Base-by-base conservation (phyloP, 352 stramenopile genomes). In the Phytopythium sindhum region DNA sequence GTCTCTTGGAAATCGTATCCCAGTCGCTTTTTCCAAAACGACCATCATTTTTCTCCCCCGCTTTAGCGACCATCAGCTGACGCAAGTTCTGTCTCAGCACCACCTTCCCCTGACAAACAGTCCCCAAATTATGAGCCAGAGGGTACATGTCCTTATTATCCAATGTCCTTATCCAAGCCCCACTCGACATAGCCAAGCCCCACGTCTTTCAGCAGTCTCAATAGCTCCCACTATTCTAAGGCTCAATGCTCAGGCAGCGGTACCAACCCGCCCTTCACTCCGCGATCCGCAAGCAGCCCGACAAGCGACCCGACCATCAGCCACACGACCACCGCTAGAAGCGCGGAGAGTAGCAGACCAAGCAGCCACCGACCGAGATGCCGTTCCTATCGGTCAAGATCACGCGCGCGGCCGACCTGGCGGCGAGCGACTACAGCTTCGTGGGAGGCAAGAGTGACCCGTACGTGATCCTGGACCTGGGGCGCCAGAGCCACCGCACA, bases 361-460 rank as follows among this genome's bases (percentile, higher is more conserved):
- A n/a, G 0, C 52, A 47, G 7, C 21, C 26, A 62, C 51, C 57
- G 47, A 11, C 1, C n/a, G 23, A 51, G 29, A 87, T 89, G 77
- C 71, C 77, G 17, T 75, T 78, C 57, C 72, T 91, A 24, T 64
- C 72, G 39, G 75, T 91, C 59, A 81, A 74, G 26, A 63, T 91
- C 29, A 69, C 71, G 31, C 53, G 74, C 44, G 80, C 78, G 3
- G 62, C 65, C 11, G 80, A 93, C 67, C 74, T 93, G 15, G 70
- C 73, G 21, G 80, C 74, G 42, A 87, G 77, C 51, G 84, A 93
- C 69, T 89, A 77, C 54, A 80, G 59, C 60, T 57, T 89, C 47
- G 58, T 64, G 24, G 79, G 81, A 57, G 74, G 73, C 37, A 90
- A 86, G 67, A 93, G 81, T 61, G 84, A 93, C 58, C 84, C 84